Percentiles rank a stretch among this genome's conserved stretches.
Evolutionary conservation across 2,329 filamentous ascomycete species (phyloP).

Genomic region (Penicillium occitanis): DNA sequence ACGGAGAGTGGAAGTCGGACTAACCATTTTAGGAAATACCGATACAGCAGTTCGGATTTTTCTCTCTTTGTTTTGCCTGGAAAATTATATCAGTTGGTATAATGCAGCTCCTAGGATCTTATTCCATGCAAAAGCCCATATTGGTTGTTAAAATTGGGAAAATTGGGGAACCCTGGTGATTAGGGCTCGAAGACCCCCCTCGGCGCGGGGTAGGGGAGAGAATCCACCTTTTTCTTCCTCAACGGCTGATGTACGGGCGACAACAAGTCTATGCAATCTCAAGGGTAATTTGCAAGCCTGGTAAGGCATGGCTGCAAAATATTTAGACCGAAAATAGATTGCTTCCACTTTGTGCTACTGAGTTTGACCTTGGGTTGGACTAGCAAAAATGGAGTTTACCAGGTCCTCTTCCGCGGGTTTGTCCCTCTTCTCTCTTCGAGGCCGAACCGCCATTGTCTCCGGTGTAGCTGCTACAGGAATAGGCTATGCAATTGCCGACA

Average conservation of each 20-base stretch:
- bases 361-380: neutral
- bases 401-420: neutral
- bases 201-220: neutral
- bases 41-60: neutral
- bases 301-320: neutral
- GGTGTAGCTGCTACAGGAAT: slow-evolving; percentile 13
- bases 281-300: neutral
- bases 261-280: neutral
- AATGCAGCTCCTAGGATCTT: neutral
- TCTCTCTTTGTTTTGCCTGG: neutral
- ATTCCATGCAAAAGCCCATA: neutral
- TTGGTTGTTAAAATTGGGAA: neutral
- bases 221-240: neutral
- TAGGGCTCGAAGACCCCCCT: neutral
- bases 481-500: slow-evolving; percentile 14
- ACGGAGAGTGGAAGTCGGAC: neutral
- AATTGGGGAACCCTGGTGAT: neutral
- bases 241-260: neutral
- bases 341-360: neutral
- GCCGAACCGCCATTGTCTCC: slow-evolving; percentile 15
- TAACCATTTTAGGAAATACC: neutral
- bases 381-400: neutral
- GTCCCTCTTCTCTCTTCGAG: slow-evolving; percentile 5
- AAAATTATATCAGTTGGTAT: neutral
- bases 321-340: neutral